phyloP scores from a whole-genome alignment of 2,329 filamentous ascomycete genomes.

The Cladosporium sp. region DNA sequence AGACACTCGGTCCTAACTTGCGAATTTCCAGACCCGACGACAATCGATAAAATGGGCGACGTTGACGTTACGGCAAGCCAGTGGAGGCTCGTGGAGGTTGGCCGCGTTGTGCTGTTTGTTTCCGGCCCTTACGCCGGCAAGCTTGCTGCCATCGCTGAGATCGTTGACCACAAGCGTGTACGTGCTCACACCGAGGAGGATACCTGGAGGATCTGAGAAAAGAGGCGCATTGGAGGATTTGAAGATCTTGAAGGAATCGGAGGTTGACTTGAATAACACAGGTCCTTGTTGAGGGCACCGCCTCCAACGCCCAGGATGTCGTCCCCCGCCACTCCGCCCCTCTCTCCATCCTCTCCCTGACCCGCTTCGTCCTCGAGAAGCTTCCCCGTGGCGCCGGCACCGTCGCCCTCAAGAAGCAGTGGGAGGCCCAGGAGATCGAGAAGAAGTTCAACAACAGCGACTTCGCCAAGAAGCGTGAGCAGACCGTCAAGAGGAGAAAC shows the following conservation, averaged over 20 bases:
- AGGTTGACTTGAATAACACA: slow-evolving; percentile 39
- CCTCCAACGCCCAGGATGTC: slow-evolving; percentile 69
- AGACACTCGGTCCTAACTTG: neutral
- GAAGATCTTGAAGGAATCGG: slow-evolving; percentile 13
- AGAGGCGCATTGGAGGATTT: neutral
- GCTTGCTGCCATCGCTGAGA: slow-evolving; percentile 94
- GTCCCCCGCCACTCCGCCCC: slow-evolving; percentile 83
- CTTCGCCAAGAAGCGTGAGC: slow-evolving; percentile 90
- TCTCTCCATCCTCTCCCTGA: slow-evolving; percentile 80
- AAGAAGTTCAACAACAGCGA: slow-evolving; percentile 85
- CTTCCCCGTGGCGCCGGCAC: slow-evolving; percentile 81
- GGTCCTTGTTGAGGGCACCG: slow-evolving; percentile 95
- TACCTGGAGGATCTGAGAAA: slow-evolving; percentile 7
- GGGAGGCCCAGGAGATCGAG: slow-evolving; percentile 89
- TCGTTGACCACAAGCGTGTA: slow-evolving; percentile 99
- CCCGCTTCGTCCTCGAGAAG: slow-evolving; percentile 79
- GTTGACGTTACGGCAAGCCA: slow-evolving; percentile 44
- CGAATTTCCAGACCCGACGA: slow-evolving; percentile 3
- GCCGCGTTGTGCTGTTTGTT: slow-evolving; percentile 91
- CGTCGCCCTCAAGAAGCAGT: slow-evolving; percentile 76
- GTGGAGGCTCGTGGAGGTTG: slow-evolving; percentile 97
- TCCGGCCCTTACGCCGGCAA: slow-evolving; percentile 75
- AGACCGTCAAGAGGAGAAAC: slow-evolving; percentile 78
- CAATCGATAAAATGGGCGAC: slow-evolving; percentile 29
- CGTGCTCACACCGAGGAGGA: slow-evolving; percentile 42